A percentile compares a stretch with the other conserved stretches of the same genome.
These are phyloP conservation scores for Lumnitzera racemosa DNA, from an alignment of 345 rosid genomes.

Conservation along the genomic window DNA sequence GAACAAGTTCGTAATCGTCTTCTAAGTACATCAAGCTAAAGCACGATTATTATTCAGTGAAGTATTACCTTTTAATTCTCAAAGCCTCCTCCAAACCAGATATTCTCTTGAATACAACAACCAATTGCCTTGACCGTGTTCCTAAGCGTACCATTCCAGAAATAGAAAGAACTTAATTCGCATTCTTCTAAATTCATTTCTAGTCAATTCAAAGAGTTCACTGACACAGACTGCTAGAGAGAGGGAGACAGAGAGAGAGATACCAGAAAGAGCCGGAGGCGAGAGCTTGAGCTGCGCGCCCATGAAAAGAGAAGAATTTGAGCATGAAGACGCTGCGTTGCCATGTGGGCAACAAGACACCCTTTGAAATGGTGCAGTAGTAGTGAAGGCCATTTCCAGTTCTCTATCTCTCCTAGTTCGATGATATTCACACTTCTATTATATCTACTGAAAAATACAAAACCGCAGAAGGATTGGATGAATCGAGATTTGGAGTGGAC, in stretches of 20 bases:
- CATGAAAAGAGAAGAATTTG: slow-evolving; percentile 21
- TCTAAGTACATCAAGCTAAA: too few relatives aligned
- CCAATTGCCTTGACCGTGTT: slow-evolving; percentile 14
- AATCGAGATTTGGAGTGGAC: too few relatives aligned
- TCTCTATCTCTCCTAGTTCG: too few relatives aligned
- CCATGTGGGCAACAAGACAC: slow-evolving; percentile 26
- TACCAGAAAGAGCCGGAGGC: slow-evolving; percentile 34
- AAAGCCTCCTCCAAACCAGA: slow-evolving; percentile 68
- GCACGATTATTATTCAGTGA: too few relatives aligned
- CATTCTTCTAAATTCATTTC: slow-evolving; percentile 1
- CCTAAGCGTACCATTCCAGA: slow-evolving; percentile 20
- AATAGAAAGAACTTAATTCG: slow-evolving; percentile 1
- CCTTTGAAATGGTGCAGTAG: slow-evolving; percentile 16
- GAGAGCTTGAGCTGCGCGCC: slow-evolving; percentile 33
- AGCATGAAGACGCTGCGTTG: slow-evolving; percentile 15
- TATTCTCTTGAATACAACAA: slow-evolving; percentile 39
- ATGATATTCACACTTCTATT: background rate
- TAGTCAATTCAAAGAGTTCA: background rate
- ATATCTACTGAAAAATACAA: too few relatives aligned
- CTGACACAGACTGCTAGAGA: background rate
- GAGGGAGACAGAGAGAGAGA: background rate
- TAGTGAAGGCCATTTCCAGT: too few relatives aligned
- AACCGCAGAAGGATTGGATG: too few relatives aligned
- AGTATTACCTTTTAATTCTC: slow-evolving; percentile 51
- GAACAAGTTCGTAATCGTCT: too few relatives aligned